These are phyloP conservation scores for Byssothecium circinans DNA, from an alignment of 2,329 filamentous ascomycete genomes.

Conservation along the genomic window DNA sequence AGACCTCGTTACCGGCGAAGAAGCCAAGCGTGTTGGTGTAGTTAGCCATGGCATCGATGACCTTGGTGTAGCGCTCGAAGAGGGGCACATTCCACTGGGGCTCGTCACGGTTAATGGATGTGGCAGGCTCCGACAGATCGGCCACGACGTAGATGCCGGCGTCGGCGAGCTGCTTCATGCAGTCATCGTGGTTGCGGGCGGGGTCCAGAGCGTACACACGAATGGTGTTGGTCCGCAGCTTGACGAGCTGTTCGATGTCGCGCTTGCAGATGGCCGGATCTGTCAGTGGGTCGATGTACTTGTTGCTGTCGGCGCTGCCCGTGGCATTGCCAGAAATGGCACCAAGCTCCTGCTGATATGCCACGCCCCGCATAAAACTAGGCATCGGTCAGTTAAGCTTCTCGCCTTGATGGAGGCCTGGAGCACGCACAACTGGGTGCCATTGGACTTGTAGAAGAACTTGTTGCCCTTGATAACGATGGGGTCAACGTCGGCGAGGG, in stretches of 20 bases:
- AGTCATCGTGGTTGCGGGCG: conserved; percentile 71
- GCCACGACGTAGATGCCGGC: conserved; percentile 95
- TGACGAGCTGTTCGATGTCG: conserved; percentile 75
- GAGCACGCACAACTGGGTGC: conserved; percentile 61
- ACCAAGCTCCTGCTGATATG: conserved; percentile 80
- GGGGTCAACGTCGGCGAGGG: conserved; percentile 61
- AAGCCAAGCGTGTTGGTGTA: conserved; percentile 95
- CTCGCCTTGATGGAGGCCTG: conserved; percentile 1
- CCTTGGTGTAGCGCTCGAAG: conserved; percentile 77
- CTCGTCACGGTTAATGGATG: conserved; percentile 82
- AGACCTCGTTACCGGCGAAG: conserved; percentile 98
- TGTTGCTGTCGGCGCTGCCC: conserved; percentile 47
- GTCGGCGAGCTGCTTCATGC: conserved; percentile 80
- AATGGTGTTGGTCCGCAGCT: conserved; percentile 87
- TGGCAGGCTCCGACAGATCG: conserved; percentile 78
- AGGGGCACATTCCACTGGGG: conserved; percentile 79
- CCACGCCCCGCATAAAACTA: conserved; percentile 85
- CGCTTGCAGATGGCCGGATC: conserved; percentile 72
- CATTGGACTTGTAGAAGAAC: conserved; percentile 86
- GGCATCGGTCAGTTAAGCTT: conserved; percentile 17
- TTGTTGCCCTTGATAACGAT: conserved; percentile 78
- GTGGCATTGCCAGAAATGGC: background rate
- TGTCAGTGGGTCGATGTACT: conserved; percentile 82
- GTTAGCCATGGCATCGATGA: conserved; percentile 77
- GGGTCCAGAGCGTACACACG: conserved; percentile 94